Conservation (phyloP, 176 grass and related monocot genomes). For the Bolboschoenus planiculmis region DNA sequence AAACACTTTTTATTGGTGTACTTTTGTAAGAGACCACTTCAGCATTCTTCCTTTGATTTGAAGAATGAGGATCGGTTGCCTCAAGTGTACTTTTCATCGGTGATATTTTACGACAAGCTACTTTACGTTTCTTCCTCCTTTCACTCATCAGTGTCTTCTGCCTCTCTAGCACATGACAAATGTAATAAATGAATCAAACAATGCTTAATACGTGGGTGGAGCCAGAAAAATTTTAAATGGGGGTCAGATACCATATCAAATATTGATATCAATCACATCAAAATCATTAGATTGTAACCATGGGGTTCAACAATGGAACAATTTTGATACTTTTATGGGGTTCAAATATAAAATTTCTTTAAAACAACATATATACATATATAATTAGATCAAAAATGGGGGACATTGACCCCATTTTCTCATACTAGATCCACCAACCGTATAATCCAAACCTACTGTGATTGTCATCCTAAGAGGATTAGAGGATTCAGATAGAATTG, state of each 20-base stretch:
- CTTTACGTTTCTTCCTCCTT: conserved; percentile 40
- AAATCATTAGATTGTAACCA: not conserved
- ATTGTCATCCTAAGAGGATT: not conserved
- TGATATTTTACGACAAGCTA: conserved; percentile 22
- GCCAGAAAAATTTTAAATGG: not conserved
- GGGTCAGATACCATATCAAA: not conserved
- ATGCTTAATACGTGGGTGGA: not conserved
- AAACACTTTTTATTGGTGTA: conserved; percentile 25
- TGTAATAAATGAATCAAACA: not conserved
- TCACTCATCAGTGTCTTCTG: not conserved
- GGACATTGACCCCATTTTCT: not conserved
- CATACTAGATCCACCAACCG: not conserved
- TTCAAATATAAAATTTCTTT: not conserved
- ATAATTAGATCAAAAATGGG: not conserved
- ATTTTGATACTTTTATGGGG: not conserved
- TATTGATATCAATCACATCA: not conserved
- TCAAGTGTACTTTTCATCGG: conserved; percentile 28
- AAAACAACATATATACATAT: too few relatives aligned
- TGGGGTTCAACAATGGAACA: not conserved
- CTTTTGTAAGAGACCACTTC: conserved; percentile 17
- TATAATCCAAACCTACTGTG: not conserved
- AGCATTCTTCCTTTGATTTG: conserved; percentile 31
- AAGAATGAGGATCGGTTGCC: conserved; percentile 15
- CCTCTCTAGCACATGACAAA: not conserved
- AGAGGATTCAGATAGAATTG: not conserved